Percentiles rank a stretch among this genome's conserved stretches.
These are phyloP conservation scores for Cladosporium sp. DNA, from an alignment of 2,329 filamentous ascomycete genomes.

Conservation along the genomic window DNA sequence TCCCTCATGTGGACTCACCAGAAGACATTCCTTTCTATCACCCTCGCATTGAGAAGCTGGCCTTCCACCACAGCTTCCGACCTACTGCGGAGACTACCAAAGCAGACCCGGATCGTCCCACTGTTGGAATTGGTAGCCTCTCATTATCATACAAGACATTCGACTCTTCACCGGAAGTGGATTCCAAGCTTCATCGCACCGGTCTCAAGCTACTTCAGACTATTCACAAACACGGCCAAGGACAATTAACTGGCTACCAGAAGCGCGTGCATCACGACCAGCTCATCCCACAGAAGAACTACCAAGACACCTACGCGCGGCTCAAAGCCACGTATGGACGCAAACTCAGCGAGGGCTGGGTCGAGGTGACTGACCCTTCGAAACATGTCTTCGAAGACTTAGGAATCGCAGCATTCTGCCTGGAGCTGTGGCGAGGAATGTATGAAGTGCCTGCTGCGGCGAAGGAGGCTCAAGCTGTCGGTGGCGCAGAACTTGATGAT, in stretches of 20 bases:
- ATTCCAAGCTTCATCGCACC: constrained; percentile 54
- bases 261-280: constrained; percentile 83
- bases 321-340: constrained; percentile 78
- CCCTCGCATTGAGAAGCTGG: constrained; percentile 68
- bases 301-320: constrained; percentile 77
- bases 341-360: constrained; percentile 69
- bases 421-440: constrained; percentile 86
- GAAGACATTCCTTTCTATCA: constrained; percentile 82
- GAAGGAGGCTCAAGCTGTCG: not conserved
- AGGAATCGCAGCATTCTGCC: constrained; percentile 82
- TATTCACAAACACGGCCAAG: constrained; percentile 69
- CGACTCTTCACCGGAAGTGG: constrained; percentile 16
- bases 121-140: constrained; percentile 37
- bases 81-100: not conserved
- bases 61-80: constrained; percentile 68
- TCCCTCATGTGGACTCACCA: constrained; percentile 63
- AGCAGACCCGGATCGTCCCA: constrained; percentile 7
- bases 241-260: constrained; percentile 61
- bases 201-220: constrained; percentile 64
- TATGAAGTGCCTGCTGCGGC: constrained; percentile 46
- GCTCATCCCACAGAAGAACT: constrained; percentile 68
- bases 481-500: not conserved
- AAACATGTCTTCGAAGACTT: constrained; percentile 98
- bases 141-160: constrained; percentile 52
- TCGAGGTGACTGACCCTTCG: constrained; percentile 76